Evolutionary conservation across 768 basidiomycete species (phyloP).

Genomic region (Amanita muscaria): DNA sequence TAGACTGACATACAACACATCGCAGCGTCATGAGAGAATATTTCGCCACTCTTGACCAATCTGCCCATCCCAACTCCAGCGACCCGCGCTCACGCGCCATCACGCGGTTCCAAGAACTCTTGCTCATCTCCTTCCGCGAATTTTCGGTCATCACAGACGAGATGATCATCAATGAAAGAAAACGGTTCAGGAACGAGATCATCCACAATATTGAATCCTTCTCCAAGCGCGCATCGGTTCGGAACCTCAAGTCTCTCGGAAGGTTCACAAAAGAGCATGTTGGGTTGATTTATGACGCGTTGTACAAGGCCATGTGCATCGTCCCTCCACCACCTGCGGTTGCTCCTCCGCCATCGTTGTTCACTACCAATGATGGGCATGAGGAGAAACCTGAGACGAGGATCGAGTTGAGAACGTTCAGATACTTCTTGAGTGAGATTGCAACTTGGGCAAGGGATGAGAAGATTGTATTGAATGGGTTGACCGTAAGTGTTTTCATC

Average conservation of each 20-base stretch:
- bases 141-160: conserved; percentile 96
- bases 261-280: conserved; percentile 82
- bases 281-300: conserved; percentile 85
- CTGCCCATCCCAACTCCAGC: conserved; percentile 82
- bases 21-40: conserved; percentile 88
- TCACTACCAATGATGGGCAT: conserved; percentile 47
- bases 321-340: conserved; percentile 56
- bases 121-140: conserved; percentile 95
- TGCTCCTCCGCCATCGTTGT: conserved; percentile 40
- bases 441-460: conserved; percentile 96
- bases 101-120: conserved; percentile 93
- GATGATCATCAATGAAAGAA: conserved; percentile 79
- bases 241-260: conserved; percentile 74
- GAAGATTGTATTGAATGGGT: conserved; percentile 85
- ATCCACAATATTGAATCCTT: conserved; percentile 91
- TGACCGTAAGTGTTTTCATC: conserved; percentile 46
- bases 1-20: not conserved
- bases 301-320: conserved; percentile 78
- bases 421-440: conserved; percentile 83
- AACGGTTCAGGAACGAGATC: conserved; percentile 80
- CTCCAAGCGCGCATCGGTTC: conserved; percentile 82
- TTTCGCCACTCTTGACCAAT: conserved; percentile 87
- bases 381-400: conserved; percentile 86
- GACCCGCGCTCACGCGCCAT: conserved; percentile 90
- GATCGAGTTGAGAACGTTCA: conserved; percentile 80